Percentiles rank a stretch among this genome's conserved stretches.
Evolutionary conservation across 352 stramenopile species (phyloP).

Genomic region (Phytophthora tubulina): DNA sequence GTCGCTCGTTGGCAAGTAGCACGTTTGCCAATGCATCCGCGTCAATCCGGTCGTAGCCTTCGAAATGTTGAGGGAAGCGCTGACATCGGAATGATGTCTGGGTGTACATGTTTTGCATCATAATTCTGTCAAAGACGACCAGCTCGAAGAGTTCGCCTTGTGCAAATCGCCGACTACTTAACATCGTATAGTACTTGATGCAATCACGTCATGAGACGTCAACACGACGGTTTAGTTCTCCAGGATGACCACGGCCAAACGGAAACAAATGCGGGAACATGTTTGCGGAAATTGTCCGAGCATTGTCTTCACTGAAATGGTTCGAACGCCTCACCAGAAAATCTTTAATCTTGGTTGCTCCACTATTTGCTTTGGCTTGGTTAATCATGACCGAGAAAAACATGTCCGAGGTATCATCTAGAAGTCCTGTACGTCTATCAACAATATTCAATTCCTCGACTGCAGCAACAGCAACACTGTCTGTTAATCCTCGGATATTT

Average conservation of each 20-base stretch:
- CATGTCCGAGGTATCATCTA: conserved; percentile 1
- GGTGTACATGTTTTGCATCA: conserved; percentile 19
- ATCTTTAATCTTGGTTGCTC: neutral
- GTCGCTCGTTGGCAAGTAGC: conserved; percentile 1
- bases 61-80: neutral
- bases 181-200: conserved; percentile 12
- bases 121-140: neutral
- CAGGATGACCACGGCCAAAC: conserved; percentile 7
- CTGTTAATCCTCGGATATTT: neutral
- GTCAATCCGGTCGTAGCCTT: conserved; percentile 13
- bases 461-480: neutral
- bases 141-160: conserved; percentile 15
- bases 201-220: conserved; percentile 7
- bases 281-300: neutral
- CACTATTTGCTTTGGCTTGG: neutral
- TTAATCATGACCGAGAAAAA: neutral
- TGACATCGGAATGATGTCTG: conserved; percentile 4
- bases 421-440: neutral
- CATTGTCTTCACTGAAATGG: neutral
- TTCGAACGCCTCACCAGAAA: neutral
- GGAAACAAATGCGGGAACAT: conserved; percentile 2
- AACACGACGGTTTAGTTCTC: neutral
- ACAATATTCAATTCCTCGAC: neutral
- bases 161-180: conserved; percentile 16
- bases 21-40: neutral